Conservation (phyloP, 2,329 filamentous ascomycete species). For the Venturia effusa region DNA sequence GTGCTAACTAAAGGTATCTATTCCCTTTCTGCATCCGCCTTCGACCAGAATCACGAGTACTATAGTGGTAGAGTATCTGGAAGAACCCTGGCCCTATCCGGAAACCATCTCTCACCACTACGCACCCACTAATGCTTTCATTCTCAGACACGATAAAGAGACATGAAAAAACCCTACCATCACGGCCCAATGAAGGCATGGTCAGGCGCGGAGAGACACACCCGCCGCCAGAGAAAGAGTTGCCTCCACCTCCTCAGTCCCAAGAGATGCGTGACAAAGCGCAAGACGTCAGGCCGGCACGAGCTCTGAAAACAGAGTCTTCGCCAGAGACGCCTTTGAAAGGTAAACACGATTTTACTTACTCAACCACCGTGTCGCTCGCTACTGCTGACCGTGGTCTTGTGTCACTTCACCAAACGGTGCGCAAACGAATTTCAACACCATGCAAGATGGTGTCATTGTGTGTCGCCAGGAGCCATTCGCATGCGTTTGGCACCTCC, state of each 20-base stretch:
- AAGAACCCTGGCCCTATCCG: background rate
- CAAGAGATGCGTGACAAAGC: background rate
- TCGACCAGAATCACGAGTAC: background rate
- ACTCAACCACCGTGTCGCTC: background rate
- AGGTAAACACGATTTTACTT: background rate
- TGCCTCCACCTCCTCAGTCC: background rate
- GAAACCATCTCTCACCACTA: background rate
- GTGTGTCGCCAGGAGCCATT: background rate
- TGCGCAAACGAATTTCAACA: background rate
- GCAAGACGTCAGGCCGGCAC: background rate
- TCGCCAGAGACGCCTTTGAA: background rate
- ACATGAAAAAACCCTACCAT: conserved; percentile 1
- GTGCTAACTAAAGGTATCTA: background rate
- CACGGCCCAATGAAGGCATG: background rate
- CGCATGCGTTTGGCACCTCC: background rate
- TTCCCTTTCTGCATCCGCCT: background rate
- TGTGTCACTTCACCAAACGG: background rate
- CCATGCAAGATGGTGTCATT: conserved; percentile 4
- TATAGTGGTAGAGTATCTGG: background rate
- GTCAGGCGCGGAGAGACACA: background rate
- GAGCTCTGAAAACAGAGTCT: background rate
- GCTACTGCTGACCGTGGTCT: background rate
- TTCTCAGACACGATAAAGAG: background rate
- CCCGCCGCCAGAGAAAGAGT: background rate
- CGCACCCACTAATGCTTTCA: background rate